Conservation (phyloP, 1,139 yeast genomes). For the Eremothecium cymbalariae region DNA sequence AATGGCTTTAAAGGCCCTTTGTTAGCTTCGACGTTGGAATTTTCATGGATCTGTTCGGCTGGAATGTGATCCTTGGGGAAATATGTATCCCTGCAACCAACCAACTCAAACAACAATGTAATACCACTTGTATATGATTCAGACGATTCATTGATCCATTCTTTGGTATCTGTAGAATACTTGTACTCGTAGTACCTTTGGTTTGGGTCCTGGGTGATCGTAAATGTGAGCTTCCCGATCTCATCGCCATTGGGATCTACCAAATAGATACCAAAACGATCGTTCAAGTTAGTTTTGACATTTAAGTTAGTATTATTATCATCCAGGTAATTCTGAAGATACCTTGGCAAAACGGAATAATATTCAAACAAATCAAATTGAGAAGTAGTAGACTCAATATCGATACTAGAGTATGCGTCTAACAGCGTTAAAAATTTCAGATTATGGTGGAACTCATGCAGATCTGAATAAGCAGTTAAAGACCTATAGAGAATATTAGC, state of each 20-base stretch:
- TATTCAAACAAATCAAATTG: conserved; percentile 30
- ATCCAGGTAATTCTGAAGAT: conserved; percentile 17
- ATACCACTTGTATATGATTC: conserved; percentile 26
- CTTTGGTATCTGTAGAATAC: conserved; percentile 18
- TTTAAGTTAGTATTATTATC: conserved; percentile 16
- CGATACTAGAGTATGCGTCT: conserved; percentile 29
- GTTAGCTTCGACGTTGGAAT: conserved; percentile 3
- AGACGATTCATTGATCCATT: conserved; percentile 28
- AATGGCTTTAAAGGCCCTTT: conserved; percentile 5
- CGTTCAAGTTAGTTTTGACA: conserved; percentile 23
- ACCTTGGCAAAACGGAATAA: conserved; percentile 26
- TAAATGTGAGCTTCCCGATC: conserved; percentile 22
- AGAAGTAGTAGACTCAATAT: conserved; percentile 17
- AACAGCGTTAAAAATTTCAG: conserved; percentile 26
- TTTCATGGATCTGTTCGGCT: conserved; percentile 17
- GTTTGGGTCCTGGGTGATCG: conserved; percentile 19
- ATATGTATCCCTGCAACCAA: conserved; percentile 12
- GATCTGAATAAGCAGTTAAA: conserved; percentile 22
- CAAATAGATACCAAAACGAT: conserved; percentile 28
- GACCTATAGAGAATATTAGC: conserved; percentile 27
- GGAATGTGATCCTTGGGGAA: conserved; percentile 26
- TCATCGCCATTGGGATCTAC: conserved; percentile 8
- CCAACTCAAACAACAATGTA: conserved; percentile 22
- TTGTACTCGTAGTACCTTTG: conserved; percentile 26
- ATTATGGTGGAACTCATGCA: conserved; percentile 29